Evolutionary conservation across 768 basidiomycete genomes (phyloP).

Genomic region (Xerocomellus amylosporus): DNA sequence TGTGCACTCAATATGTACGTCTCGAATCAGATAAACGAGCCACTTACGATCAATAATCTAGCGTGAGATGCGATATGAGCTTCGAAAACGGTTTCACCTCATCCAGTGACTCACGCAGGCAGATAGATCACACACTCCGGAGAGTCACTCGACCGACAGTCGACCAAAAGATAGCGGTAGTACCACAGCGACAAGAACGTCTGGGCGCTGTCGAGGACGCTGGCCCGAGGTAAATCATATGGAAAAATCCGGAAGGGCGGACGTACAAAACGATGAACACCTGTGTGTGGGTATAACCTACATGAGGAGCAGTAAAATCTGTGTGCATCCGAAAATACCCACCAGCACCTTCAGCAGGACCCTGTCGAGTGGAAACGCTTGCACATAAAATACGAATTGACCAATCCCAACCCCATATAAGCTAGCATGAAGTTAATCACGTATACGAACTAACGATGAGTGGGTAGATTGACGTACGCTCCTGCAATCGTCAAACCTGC

Average conservation of each 20-base stretch:
- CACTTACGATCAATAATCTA: slow-evolving; percentile 9
- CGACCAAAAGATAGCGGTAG: slow-evolving; percentile 4
- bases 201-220: slow-evolving; percentile 8
- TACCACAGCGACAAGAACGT: not conserved
- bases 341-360: slow-evolving; percentile 12
- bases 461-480: slow-evolving; percentile 8
- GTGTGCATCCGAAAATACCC: not conserved
- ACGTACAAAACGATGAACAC: slow-evolving; percentile 12
- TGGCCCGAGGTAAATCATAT: not conserved
- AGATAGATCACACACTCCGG: not conserved
- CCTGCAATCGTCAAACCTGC: slow-evolving; percentile 14
- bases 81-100: not conserved
- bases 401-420: slow-evolving; percentile 19
- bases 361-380: slow-evolving; percentile 16
- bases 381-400: slow-evolving; percentile 20
- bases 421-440: slow-evolving; percentile 3
- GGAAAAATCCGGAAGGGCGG: too few relatives aligned
- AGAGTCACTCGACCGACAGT: slow-evolving; percentile 4
- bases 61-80: not conserved
- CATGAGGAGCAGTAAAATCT: not conserved
- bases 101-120: slow-evolving; percentile 4
- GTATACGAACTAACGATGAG: not conserved
- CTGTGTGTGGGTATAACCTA: not conserved
- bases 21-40: not conserved
- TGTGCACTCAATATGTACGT: not conserved